A percentile compares a stretch with the other conserved stretches of the same genome.
Conservation (phyloP, 306 rosid species). For the Phaseolus lunatus region DNA sequence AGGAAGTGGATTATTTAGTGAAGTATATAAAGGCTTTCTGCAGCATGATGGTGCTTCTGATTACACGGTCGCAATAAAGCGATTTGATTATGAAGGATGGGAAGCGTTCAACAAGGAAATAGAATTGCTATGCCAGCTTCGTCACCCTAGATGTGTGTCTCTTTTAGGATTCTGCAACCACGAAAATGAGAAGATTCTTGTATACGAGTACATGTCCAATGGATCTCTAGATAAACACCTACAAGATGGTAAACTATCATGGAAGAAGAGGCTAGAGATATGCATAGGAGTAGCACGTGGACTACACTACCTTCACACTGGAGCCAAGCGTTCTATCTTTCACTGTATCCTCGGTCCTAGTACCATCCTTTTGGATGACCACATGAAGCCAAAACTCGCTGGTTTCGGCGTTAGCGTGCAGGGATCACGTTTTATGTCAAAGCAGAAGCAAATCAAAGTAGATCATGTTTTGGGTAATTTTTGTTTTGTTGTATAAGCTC, state of each 20-base stretch:
- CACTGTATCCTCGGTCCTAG: background rate
- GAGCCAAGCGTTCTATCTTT: slow-evolving; percentile 33
- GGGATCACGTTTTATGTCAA: background rate
- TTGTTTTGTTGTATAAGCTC: background rate
- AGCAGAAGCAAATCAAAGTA: background rate
- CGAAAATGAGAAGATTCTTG: slow-evolving; percentile 11
- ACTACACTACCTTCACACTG: slow-evolving; percentile 41
- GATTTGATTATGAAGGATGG: background rate
- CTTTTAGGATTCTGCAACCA: slow-evolving; percentile 35
- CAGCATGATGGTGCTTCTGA: background rate
- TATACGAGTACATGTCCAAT: slow-evolving; percentile 27
- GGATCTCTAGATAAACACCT: background rate
- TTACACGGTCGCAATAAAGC: background rate
- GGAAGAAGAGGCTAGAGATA: slow-evolving; percentile 28
- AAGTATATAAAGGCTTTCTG: slow-evolving; percentile 12
- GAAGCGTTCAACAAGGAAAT: slow-evolving; percentile 9
- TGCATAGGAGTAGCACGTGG: slow-evolving; percentile 25
- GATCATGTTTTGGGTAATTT: background rate
- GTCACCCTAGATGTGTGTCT: slow-evolving; percentile 15
- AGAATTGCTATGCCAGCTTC: slow-evolving; percentile 37
- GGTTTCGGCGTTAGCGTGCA: background rate
- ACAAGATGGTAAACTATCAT: background rate
- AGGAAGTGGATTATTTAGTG: background rate
- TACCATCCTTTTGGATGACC: background rate
- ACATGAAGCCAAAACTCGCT: slow-evolving; percentile 9